A percentile compares a stretch with the other conserved stretches of the same genome.
phyloP scores from a whole-genome alignment of 2,329 filamentous ascomycete species.

The Macroventuria anomochaeta region DNA sequence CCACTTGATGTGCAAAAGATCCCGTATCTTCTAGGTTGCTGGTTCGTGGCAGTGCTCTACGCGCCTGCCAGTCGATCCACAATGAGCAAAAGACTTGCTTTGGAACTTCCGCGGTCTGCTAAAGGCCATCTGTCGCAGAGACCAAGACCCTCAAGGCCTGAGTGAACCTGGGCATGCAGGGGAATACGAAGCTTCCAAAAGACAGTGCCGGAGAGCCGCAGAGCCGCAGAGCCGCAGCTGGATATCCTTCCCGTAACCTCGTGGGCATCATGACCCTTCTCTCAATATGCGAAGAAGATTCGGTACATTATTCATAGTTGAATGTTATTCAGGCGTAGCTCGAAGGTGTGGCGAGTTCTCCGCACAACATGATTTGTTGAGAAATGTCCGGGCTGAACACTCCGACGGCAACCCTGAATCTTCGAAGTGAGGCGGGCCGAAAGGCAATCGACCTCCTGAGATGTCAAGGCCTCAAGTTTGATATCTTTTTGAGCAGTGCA shows the following conservation, averaged over 20 bases:
- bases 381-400: not conserved
- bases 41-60: not conserved
- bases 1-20: conserved; percentile 12
- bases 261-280: not conserved
- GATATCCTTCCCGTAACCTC: not conserved
- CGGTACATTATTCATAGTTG: not conserved
- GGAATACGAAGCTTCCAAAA: not conserved
- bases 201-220: conserved; percentile 3
- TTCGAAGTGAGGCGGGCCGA: conserved; percentile 10
- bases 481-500: not conserved
- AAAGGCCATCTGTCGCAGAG: not conserved
- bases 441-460: not conserved
- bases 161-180: not conserved
- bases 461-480: not conserved
- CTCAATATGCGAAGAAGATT: conserved; percentile 1
- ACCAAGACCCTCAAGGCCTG: not conserved
- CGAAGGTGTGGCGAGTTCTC: conserved; percentile 27
- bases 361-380: conserved; percentile 22
- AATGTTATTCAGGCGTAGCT: not conserved
- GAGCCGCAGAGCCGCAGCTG: conserved; percentile 1
- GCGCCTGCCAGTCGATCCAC: not conserved
- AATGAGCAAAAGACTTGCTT: not conserved
- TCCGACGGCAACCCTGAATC: not conserved
- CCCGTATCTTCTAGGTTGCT: not conserved
- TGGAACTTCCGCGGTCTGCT: not conserved